A percentile compares a stretch with the other conserved stretches of the same genome.
These are phyloP conservation scores for Adansonia digitata DNA, from an alignment of 345 rosid species.

Conservation along the genomic window DNA sequence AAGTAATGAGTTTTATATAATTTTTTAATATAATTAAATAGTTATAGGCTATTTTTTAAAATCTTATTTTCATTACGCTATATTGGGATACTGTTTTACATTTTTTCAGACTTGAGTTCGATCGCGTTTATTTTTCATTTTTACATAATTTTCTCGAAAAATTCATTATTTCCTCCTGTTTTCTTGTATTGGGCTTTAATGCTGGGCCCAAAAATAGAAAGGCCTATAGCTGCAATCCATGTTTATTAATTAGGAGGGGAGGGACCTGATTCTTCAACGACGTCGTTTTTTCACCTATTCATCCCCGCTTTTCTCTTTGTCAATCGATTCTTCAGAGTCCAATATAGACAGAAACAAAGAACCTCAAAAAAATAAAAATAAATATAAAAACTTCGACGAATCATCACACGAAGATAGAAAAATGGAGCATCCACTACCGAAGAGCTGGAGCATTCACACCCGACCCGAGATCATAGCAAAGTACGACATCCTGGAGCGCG, in stretches of 20 bases:
- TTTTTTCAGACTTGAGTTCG: no score
- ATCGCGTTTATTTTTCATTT: no score
- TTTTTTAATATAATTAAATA: no score
- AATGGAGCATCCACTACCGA: constrained; percentile 51
- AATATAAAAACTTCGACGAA: no score
- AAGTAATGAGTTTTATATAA: no score
- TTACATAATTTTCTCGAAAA: no score
- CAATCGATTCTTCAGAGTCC: background rate
- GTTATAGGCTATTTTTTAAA: no score
- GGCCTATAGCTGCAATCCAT: background rate
- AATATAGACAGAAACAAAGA: background rate
- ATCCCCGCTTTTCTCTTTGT: background rate
- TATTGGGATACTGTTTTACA: no score
- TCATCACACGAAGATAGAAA: background rate
- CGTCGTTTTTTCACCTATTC: background rate
- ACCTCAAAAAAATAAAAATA: background rate
- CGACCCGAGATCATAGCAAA: constrained; percentile 77
- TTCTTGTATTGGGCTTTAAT: background rate
- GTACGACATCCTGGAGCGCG: constrained; percentile 78
- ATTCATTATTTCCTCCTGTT: background rate
- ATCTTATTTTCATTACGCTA: no score
- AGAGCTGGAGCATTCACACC: constrained; percentile 98
- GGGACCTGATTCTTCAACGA: background rate
- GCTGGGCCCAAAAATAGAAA: background rate
- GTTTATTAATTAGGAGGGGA: background rate